Evolutionary conservation across 2,329 filamentous ascomycete genomes (phyloP), one percentile per base, ranked within the genome.

Genomic region (Acarospora socialis): DNA sequence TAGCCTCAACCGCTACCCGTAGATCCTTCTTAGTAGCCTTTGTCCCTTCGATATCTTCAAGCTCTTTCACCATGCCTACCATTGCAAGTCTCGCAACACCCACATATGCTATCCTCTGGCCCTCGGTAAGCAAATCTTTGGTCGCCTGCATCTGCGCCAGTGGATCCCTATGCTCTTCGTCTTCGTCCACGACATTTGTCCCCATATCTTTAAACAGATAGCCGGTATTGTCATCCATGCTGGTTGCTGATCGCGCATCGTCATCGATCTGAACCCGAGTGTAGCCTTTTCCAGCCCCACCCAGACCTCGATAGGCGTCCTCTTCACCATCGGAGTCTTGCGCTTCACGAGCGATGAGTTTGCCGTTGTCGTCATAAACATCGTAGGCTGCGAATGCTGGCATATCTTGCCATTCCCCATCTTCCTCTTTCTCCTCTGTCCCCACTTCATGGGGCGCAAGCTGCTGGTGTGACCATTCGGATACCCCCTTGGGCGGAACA

Each of bases 251-350:
- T 52, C 92, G 74, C 9, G 77, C 86, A 55, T 98, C 90, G 42
- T 98, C 90, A 46, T 98, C 90, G 46, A 93, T 69, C 40, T 92
- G 72, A n/a, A 98, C 83, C 29, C 84, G 71, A 1, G 90, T 98
- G 53, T 98, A 98, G 4, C 90, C 90, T 55, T 84, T 94, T 22
- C 84, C 84, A 6, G 87, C 87, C 17, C 86, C 86, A 15, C 87
- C 86, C 0, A 93, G 67, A 9, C 77, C 77, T 14, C 75, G 71
- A 26, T 57, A 63, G 27, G 77, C 68, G 21, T 65, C 49, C n/a
- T 70, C 67, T 33, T 77, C 77, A 28, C 83, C 76, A 9, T 76
- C 71, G 18, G 69, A 70, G 37, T 78, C 73, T 22, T 68, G 63
- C 36, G 78, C 77, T 45, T 92, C 87, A 41, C 71, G 77, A 8